A percentile compares a stretch with the other conserved stretches of the same genome.
These are phyloP conservation scores for Podospora didyma DNA, from an alignment of 495 filamentous ascomycete genomes.

Conservation along the genomic window DNA sequence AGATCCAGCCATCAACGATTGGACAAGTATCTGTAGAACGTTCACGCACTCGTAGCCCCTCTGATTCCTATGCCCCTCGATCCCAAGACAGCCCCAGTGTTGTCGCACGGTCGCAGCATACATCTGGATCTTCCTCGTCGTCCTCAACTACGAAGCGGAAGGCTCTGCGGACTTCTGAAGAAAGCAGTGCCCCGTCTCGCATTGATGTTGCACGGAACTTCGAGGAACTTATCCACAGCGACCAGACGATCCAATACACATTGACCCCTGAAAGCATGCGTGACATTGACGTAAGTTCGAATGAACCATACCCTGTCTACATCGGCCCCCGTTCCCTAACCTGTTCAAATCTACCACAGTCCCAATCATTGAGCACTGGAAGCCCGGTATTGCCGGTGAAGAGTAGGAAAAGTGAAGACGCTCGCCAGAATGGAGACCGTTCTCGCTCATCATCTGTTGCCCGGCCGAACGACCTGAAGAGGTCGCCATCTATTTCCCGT, in stretches of 20 bases:
- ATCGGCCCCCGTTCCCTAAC: not conserved
- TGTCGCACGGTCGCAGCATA: slow-evolving; percentile 22
- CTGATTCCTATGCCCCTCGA: slow-evolving; percentile 9
- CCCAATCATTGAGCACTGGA: slow-evolving; percentile 30
- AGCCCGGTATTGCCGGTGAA: slow-evolving; percentile 34
- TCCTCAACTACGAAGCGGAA: slow-evolving; percentile 42
- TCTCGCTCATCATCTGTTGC: slow-evolving; percentile 39
- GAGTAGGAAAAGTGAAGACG: slow-evolving; percentile 41
- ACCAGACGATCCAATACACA: slow-evolving; percentile 90
- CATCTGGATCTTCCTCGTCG: slow-evolving; percentile 38
- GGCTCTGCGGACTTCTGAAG: slow-evolving; percentile 46
- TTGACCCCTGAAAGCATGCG: slow-evolving; percentile 87
- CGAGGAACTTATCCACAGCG: slow-evolving; percentile 84
- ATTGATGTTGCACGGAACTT: slow-evolving; percentile 52
- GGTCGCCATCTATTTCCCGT: slow-evolving; percentile 36
- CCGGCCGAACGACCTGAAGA: slow-evolving; percentile 26
- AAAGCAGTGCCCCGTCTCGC: slow-evolving; percentile 36
- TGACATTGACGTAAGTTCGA: slow-evolving; percentile 69
- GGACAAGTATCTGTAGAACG: slow-evolving; percentile 30
- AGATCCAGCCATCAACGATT: slow-evolving; percentile 27
- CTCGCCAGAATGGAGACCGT: slow-evolving; percentile 26
- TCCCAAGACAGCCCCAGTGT: slow-evolving; percentile 12
- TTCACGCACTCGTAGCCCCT: slow-evolving; percentile 16
- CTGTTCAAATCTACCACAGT: slow-evolving; percentile 3
- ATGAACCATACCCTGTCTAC: not conserved